Conservation (phyloP, 257 asterid genomes). For the Gentiana macrophylla region DNA sequence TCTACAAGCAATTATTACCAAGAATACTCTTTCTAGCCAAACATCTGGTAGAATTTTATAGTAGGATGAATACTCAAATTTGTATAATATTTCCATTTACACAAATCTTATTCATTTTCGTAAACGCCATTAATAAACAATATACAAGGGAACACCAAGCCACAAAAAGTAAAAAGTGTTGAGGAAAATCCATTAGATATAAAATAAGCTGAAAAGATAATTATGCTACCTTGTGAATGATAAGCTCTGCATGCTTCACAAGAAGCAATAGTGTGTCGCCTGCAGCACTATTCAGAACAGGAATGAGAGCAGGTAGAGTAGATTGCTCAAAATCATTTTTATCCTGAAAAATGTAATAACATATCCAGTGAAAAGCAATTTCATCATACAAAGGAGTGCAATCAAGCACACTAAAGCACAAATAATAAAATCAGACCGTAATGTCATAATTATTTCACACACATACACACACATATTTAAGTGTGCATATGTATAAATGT, state of each 20-base stretch:
- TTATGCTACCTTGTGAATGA: conserved; percentile 68
- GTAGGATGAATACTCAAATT: background rate
- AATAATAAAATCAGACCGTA: no score
- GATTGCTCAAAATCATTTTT: conserved; percentile 89
- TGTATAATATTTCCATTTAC: background rate
- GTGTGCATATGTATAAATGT: no score
- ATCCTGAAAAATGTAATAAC: conserved; percentile 42
- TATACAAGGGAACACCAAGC: background rate
- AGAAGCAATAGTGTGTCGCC: conserved; percentile 94
- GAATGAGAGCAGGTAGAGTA: conserved; percentile 94
- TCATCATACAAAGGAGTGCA: no score
- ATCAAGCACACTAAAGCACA: no score
- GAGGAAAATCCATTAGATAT: background rate
- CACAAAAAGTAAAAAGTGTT: background rate
- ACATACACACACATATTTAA: no score
- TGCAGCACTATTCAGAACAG: conserved; percentile 82
- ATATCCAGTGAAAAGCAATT: no score
- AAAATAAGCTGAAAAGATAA: conserved; percentile 2
- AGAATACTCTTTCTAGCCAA: background rate
- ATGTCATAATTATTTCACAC: no score
- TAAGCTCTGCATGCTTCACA: conserved; percentile 92
- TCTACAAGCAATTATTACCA: background rate
- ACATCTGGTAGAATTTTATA: background rate
- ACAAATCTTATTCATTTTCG: no score
- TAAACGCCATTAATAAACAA: background rate